Evolutionary conservation across 2,329 filamentous ascomycete genomes (phyloP).

Genomic region (Aspergillus fumigatus): DNA sequence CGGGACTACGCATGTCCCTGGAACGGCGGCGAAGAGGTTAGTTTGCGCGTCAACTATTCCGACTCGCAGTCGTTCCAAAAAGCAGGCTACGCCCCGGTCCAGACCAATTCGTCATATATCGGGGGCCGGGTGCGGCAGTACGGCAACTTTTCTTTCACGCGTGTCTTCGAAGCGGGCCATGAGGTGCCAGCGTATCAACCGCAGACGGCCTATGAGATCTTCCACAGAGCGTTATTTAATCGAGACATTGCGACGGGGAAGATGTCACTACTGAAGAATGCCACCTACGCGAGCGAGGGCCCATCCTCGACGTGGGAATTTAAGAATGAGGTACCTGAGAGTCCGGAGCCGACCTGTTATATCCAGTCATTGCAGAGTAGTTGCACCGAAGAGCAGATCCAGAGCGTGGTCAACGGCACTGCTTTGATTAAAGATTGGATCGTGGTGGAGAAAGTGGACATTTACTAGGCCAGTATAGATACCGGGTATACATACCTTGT

Average conservation of each 20-base stretch:
- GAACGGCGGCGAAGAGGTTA: slow-evolving; percentile 53
- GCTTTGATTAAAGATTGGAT: slow-evolving; percentile 46
- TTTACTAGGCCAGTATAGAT: not conserved
- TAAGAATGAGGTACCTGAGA: slow-evolving; percentile 42
- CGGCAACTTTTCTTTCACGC: slow-evolving; percentile 47
- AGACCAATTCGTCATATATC: slow-evolving; percentile 40
- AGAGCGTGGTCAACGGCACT: slow-evolving; percentile 41
- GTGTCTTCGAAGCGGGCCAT: slow-evolving; percentile 47
- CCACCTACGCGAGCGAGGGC: slow-evolving; percentile 37
- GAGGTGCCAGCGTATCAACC: slow-evolving; percentile 53
- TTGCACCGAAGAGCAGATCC: slow-evolving; percentile 44
- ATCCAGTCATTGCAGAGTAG: slow-evolving; percentile 33
- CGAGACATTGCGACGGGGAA: slow-evolving; percentile 54
- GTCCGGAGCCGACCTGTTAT: slow-evolving; percentile 44
- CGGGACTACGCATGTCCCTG: slow-evolving; percentile 56
- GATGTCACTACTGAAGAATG: slow-evolving; percentile 31
- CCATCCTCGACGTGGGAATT: slow-evolving; percentile 40
- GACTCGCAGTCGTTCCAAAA: slow-evolving; percentile 41
- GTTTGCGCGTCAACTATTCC: slow-evolving; percentile 46
- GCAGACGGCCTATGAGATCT: slow-evolving; percentile 51
- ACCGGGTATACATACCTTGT: not conserved
- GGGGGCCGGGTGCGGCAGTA: slow-evolving; percentile 46
- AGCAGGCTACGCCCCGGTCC: slow-evolving; percentile 48
- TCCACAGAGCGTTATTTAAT: slow-evolving; percentile 48
- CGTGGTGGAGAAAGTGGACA: slow-evolving; percentile 28